Base-by-base conservation (phyloP, 2,329 filamentous ascomycete genomes). In the Aspergillus bombycis region DNA sequence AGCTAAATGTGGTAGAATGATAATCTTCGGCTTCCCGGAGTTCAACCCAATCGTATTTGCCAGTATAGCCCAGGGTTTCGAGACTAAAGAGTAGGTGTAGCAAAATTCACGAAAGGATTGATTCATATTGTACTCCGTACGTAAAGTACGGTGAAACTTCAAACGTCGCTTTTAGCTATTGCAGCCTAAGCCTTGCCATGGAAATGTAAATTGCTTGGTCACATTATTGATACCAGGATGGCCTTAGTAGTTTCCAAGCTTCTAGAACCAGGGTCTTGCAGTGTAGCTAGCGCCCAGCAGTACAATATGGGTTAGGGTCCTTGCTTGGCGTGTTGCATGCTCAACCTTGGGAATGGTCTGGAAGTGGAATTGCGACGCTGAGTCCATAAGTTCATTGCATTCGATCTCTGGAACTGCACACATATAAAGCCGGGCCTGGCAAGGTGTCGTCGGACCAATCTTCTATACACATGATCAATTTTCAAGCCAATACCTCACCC, bases 111-210 rank as follows among this genome's bases (percentile, higher is more conserved):
- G 1, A 4, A 16, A 14, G 14, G 1, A 11, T 10, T 8, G 32
- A 5, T n/a, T n/a, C 32, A 34, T 3, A 11, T 0, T 2, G 0
- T 34, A n/a, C n/a, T n/a, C n/a, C n/a, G 9, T 34, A 11, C 32
- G 12, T 34, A 34, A 11, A 11, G 32, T 36, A 5, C 4, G 34
- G 4, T 14, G 11, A 14, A 5, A 14, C 6, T 36, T 12, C 12
- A 36, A 36, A 36, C 12, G 34, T 36, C 1, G 5, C 16, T 6
- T 36, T 16, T 3, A 36, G 34, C 34, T 7, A 36, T 16, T 14
- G 34, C 34, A 1, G 2, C 16, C 38, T 9, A 41, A 41, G 16
- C 19, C 8, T 41, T 41, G 19, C 16, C 19, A 10, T 41, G 3
- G 6, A 16, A 36, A 36, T 6, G 14, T 36, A 34, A 34, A 34